These are phyloP conservation scores for Pseudotsuga menziesii DNA, from an alignment of 75 land plant species.

Conservation along the genomic window DNA sequence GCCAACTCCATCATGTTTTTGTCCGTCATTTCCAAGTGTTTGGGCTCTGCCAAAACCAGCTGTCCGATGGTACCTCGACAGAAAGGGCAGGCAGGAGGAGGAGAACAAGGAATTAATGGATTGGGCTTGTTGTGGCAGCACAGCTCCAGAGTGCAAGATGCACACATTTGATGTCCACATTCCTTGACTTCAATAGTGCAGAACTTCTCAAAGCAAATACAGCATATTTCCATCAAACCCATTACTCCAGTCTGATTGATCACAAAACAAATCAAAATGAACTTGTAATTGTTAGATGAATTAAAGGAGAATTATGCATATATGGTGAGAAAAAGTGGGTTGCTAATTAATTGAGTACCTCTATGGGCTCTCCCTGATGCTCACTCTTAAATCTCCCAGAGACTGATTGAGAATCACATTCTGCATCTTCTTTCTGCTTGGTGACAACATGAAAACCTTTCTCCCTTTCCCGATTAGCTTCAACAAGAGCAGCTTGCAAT, in stretches of 20 bases:
- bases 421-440: neutral
- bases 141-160: conserved; percentile 16
- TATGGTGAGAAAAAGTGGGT: neutral
- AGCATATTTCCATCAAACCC: conserved; percentile 7
- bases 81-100: conserved; percentile 23
- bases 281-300: neutral
- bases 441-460: neutral
- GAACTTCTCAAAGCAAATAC: conserved; percentile 20
- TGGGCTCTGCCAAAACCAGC: conserved; percentile 7
- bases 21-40: neutral
- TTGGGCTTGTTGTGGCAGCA: conserved; percentile 25
- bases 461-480: conserved; percentile 17
- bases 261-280: neutral
- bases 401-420: neutral
- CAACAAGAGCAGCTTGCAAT: conserved; percentile 18
- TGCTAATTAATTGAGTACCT: neutral
- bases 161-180: conserved; percentile 30
- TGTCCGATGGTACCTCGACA: conserved; percentile 10
- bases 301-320: neutral
- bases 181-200: conserved; percentile 22
- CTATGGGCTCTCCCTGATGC: neutral
- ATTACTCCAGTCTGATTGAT: too few species aligned
- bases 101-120: conserved; percentile 4
- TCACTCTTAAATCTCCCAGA: neutral
- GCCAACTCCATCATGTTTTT: neutral